Conservation (phyloP, 371 early-diverging fungal genomes). For the Mortierella sp. region DNA sequence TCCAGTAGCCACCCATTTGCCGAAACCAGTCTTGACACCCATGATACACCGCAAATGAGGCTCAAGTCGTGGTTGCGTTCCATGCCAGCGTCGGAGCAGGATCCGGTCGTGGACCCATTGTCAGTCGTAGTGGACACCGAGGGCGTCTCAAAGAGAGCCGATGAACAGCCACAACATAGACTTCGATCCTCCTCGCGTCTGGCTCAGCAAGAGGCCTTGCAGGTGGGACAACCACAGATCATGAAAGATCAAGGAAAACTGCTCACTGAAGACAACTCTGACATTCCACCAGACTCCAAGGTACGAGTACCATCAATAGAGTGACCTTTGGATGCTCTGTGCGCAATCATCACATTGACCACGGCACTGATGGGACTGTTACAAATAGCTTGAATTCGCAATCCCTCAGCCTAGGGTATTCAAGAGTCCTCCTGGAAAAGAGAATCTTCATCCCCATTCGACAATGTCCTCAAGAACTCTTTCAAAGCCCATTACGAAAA, state of each 20-base stretch:
- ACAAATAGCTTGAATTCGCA: conserved; percentile 6
- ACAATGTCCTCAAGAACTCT: conserved; percentile 5
- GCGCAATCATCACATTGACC: not conserved
- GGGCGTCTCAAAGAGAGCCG: not conserved
- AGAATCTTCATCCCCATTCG: conserved; percentile 16
- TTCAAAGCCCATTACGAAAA: conserved; percentile 13
- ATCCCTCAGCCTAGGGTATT: conserved; percentile 11
- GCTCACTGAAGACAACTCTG: not conserved
- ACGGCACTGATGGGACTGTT: not conserved
- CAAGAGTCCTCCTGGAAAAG: conserved; percentile 27
- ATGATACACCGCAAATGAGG: too few species aligned
- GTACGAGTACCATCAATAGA: conserved; percentile 3
- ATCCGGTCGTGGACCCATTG: not conserved
- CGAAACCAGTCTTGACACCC: not conserved
- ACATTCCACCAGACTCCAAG: conserved; percentile 3
- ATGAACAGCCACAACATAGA: not conserved
- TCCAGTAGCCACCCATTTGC: not conserved
- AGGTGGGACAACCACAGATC: not conserved
- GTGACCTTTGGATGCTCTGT: not conserved
- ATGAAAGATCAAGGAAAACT: conserved; percentile 3
- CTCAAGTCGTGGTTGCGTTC: too few species aligned
- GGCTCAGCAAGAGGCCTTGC: conserved; percentile 15
- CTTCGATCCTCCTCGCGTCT: conserved; percentile 22
- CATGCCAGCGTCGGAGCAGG: not conserved
- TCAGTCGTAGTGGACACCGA: not conserved